These are phyloP conservation scores for Fusarium nodosum DNA, from an alignment of 2,329 filamentous ascomycete genomes.

Conservation along the genomic window DNA sequence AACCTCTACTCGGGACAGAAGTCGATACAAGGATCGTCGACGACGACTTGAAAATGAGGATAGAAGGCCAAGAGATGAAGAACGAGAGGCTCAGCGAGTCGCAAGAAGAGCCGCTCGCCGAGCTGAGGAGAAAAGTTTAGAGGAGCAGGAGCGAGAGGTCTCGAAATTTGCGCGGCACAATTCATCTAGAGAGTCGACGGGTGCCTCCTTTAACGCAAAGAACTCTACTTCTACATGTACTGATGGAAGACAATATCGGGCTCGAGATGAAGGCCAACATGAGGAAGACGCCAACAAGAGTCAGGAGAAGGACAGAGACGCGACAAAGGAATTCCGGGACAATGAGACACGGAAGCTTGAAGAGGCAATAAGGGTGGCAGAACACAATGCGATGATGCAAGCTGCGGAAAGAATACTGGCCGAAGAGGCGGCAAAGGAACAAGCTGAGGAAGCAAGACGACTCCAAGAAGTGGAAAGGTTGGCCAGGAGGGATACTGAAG, in stretches of 20 bases:
- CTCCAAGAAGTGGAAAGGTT: not conserved
- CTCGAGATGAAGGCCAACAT: not conserved
- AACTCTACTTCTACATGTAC: not conserved
- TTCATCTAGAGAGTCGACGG: not conserved
- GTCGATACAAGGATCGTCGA: not conserved
- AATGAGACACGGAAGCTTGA: not conserved
- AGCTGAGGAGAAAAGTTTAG: not conserved
- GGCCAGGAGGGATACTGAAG: not conserved
- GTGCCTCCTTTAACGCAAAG: not conserved
- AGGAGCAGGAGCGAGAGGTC: not conserved
- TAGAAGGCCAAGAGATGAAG: not conserved
- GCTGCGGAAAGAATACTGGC: constrained; percentile 2
- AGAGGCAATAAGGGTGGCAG: not conserved
- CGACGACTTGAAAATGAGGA: constrained; percentile 2
- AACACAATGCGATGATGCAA: not conserved
- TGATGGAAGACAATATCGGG: not conserved
- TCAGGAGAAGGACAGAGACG: constrained; percentile 3
- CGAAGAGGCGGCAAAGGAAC: not conserved
- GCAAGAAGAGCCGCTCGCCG: not conserved
- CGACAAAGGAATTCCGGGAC: not conserved
- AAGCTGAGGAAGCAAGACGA: not conserved
- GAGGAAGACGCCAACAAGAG: not conserved
- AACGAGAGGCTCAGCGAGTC: not conserved
- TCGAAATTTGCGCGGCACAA: not conserved
- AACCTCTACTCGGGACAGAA: not conserved